These are phyloP conservation scores for Citrullus amarus DNA, from an alignment of 306 rosid genomes.

Conservation along the genomic window DNA sequence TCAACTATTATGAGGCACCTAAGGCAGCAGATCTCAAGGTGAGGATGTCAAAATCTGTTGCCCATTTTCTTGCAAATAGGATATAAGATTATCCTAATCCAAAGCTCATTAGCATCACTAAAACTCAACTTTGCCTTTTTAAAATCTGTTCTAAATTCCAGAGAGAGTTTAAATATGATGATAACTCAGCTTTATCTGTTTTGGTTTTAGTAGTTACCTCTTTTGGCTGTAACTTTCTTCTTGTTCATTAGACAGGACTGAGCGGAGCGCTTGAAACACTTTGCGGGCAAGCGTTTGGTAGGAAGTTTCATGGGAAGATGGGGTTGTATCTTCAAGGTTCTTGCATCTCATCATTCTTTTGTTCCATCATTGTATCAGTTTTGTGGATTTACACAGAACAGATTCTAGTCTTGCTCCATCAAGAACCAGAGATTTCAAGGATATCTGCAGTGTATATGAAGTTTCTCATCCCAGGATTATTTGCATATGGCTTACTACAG, in stretches of 20 bases:
- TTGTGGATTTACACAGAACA: slow-evolving; percentile 48
- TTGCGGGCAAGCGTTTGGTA: slow-evolving; percentile 73
- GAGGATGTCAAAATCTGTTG: not conserved
- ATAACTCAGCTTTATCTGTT: not conserved
- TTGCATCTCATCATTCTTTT: slow-evolving; percentile 38
- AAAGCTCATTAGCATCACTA: not conserved
- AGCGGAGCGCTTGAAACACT: slow-evolving; percentile 85
- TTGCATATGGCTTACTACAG: slow-evolving; percentile 55
- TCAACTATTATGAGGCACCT: not conserved
- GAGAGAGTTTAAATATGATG: not conserved
- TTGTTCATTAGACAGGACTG: slow-evolving; percentile 39
- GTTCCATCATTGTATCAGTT: slow-evolving; percentile 36
- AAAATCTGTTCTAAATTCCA: not conserved
- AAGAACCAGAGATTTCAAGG: slow-evolving; percentile 40
- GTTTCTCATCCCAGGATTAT: slow-evolving; percentile 51
- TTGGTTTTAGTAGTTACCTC: not conserved
- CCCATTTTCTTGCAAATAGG: not conserved
- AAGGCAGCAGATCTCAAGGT: not conserved
- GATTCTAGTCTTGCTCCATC: slow-evolving; percentile 48
- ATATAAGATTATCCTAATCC: not conserved
- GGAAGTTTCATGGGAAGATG: slow-evolving; percentile 35
- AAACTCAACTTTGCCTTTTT: not conserved
- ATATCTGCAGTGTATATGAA: slow-evolving; percentile 45
- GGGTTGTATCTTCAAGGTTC: slow-evolving; percentile 71
- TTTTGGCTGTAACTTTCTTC: not conserved